Percentiles rank a stretch among this genome's conserved stretches.
Conservation (phyloP, 345 rosid species). For the Streptanthus diversifolius region DNA sequence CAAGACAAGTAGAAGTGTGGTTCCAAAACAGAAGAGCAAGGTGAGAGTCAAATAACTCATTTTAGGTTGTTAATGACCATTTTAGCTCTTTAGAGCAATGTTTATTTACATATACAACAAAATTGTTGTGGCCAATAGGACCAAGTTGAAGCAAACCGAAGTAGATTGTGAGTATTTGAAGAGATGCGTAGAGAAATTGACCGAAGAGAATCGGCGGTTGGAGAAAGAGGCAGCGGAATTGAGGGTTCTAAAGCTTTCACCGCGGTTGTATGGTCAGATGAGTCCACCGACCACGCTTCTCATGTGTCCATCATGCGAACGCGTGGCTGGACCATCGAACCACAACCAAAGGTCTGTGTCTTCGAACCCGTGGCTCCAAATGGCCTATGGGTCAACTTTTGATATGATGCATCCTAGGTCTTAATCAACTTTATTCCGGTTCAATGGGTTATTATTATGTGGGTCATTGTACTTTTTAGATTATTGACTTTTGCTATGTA, state of each 20-base stretch:
- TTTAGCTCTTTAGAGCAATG: neutral
- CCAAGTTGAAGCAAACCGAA: constrained; percentile 98
- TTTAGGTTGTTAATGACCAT: neutral
- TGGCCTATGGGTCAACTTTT: constrained; percentile 28
- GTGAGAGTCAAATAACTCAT: constrained; percentile 30
- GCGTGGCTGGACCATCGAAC: constrained; percentile 48
- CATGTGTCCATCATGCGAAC: constrained; percentile 97
- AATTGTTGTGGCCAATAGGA: constrained; percentile 39
- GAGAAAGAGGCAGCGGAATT: constrained; percentile 88
- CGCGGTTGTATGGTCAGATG: constrained; percentile 88
- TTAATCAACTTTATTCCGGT: constrained; percentile 19
- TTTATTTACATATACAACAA: neutral
- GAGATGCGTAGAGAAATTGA: constrained; percentile 88
- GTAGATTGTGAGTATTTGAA: constrained; percentile 91
- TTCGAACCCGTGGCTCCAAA: constrained; percentile 32
- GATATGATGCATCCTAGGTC: constrained; percentile 30
- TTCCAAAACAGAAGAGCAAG: constrained; percentile 99
- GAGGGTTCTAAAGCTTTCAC: constrained; percentile 90
- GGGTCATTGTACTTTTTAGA: constrained; percentile 37
- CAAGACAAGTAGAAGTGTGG: constrained; percentile 98
- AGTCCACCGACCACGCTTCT: constrained; percentile 95
- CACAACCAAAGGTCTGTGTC: constrained; percentile 23
- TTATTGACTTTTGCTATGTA: constrained; percentile 25
- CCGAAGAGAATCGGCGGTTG: constrained; percentile 86
- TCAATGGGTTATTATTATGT: constrained; percentile 3